phyloP scores from a whole-genome alignment of 1,284 basidiomycete genomes.

The Cerrena zonata region DNA sequence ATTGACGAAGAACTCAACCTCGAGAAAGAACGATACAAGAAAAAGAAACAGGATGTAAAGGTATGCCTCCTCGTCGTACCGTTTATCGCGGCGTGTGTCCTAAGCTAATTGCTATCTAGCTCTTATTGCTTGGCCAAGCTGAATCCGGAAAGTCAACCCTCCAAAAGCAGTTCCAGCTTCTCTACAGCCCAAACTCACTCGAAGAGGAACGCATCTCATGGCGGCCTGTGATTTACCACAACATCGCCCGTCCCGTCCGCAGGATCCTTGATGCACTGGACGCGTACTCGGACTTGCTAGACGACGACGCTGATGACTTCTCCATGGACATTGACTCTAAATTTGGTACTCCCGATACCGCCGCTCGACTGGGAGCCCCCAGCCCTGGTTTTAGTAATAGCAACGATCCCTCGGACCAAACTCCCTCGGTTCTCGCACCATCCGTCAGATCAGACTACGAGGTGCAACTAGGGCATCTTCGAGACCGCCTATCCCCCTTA shows the following conservation, averaged over 20 bases:
- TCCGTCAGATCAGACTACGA: conserved; percentile 23
- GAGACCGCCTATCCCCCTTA: conserved; percentile 54
- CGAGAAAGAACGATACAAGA: conserved; percentile 59
- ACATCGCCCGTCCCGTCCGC: conserved; percentile 70
- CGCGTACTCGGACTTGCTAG: conserved; percentile 55
- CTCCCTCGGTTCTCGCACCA: conserved; percentile 17
- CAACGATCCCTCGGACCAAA: conserved; percentile 6
- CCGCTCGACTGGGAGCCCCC: background rate
- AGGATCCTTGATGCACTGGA: conserved; percentile 70
- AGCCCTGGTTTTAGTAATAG: background rate
- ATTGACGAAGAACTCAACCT: conserved; percentile 73
- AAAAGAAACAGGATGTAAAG: conserved; percentile 68
- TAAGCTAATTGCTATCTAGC: conserved; percentile 45
- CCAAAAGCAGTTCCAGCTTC: conserved; percentile 80
- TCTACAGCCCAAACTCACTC: conserved; percentile 72
- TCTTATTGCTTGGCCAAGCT: conserved; percentile 73
- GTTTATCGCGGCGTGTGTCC: conserved; percentile 49
- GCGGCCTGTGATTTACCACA: conserved; percentile 79
- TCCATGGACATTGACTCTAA: conserved; percentile 2
- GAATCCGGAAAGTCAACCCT: conserved; percentile 79
- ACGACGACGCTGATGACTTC: conserved; percentile 29
- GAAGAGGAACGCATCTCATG: conserved; percentile 75
- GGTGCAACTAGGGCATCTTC: conserved; percentile 42
- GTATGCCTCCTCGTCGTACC: conserved; percentile 53
- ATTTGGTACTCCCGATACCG: conserved; percentile 8